Conservation (phyloP, 2,329 filamentous ascomycete species). For the Didymella pomorum region DNA sequence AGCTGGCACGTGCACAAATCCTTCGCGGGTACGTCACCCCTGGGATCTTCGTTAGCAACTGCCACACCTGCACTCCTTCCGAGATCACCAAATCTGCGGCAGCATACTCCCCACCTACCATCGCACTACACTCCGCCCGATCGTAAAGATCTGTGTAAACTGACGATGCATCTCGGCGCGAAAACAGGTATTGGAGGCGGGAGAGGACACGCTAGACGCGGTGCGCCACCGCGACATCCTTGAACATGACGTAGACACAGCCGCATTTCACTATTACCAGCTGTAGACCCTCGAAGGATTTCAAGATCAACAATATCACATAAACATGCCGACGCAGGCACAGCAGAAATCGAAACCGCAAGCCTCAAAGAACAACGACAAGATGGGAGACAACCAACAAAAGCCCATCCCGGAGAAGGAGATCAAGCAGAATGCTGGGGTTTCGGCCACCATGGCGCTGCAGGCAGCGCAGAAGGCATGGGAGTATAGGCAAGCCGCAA, state of each 20-base stretch:
- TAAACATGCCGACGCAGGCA: slow-evolving; percentile 4
- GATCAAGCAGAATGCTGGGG: slow-evolving; percentile 50
- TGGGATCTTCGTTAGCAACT: slow-evolving; percentile 1
- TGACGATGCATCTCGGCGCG: slow-evolving; percentile 1
- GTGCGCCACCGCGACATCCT: slow-evolving; percentile 18
- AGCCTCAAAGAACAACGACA: slow-evolving; percentile 9
- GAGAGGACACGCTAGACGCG: slow-evolving; percentile 9
- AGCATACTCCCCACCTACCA: slow-evolving; percentile 7
- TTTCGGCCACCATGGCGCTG: slow-evolving; percentile 50
- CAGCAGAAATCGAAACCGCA: slow-evolving; percentile 20
- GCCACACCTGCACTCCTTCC: slow-evolving; percentile 1
- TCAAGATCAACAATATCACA: neutral
- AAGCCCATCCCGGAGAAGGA: slow-evolving; percentile 45
- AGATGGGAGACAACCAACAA: slow-evolving; percentile 24
- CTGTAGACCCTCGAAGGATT: slow-evolving; percentile 4
- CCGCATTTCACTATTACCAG: slow-evolving; percentile 10
- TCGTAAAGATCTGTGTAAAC: slow-evolving; percentile 15
- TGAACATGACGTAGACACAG: slow-evolving; percentile 19
- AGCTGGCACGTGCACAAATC: neutral
- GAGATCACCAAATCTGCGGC: neutral
- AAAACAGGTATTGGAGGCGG: slow-evolving; percentile 22
- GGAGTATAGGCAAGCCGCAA: slow-evolving; percentile 51
- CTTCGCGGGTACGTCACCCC: slow-evolving; percentile 8
- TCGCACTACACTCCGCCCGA: neutral
- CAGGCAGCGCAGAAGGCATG: slow-evolving; percentile 51